Conservation (phyloP, 75 land plant genomes). For the Selaginella tamariscina region DNA sequence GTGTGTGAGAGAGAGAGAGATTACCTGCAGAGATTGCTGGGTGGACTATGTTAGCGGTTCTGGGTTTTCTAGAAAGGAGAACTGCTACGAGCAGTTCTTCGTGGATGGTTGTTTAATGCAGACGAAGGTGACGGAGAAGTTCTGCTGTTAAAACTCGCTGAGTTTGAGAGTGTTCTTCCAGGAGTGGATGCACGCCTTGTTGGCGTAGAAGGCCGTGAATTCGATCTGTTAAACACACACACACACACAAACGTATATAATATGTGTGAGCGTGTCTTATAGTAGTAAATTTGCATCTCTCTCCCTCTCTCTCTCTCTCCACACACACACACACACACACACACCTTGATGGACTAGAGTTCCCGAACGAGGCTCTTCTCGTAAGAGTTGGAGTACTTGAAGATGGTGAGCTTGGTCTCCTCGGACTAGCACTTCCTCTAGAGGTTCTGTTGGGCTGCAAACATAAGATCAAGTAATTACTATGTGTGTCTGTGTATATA, state of each 20-base stretch:
- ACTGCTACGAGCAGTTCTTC: conserved; percentile 8
- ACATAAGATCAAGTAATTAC: not conserved
- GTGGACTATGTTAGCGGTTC: not conserved
- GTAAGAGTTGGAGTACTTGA: conserved; percentile 3
- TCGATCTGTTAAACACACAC: not conserved
- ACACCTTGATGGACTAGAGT: conserved; percentile 4
- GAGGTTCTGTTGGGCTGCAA: conserved; percentile 1
- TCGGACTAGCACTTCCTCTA: conserved; percentile 21
- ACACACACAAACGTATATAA: too few relatives aligned
- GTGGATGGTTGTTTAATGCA: not conserved
- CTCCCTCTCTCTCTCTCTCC: not conserved
- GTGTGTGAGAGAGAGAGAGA: too few relatives aligned
- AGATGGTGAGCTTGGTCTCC: conserved; percentile 3
- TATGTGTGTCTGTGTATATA: too few relatives aligned
- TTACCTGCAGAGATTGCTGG: not conserved
- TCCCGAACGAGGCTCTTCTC: not conserved
- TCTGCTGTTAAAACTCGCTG: conserved; percentile 5
- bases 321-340: too few relatives aligned
- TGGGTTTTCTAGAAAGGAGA: not conserved
- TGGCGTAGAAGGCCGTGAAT: not conserved
- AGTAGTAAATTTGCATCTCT: not conserved
- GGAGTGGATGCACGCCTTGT: conserved; percentile 16
- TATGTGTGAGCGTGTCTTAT: not conserved
- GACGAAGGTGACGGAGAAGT: not conserved
- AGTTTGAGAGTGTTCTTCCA: not conserved